These are phyloP conservation scores for Dothideomycetes sp. DNA, from an alignment of 2,329 filamentous ascomycete species.

Conservation along the genomic window DNA sequence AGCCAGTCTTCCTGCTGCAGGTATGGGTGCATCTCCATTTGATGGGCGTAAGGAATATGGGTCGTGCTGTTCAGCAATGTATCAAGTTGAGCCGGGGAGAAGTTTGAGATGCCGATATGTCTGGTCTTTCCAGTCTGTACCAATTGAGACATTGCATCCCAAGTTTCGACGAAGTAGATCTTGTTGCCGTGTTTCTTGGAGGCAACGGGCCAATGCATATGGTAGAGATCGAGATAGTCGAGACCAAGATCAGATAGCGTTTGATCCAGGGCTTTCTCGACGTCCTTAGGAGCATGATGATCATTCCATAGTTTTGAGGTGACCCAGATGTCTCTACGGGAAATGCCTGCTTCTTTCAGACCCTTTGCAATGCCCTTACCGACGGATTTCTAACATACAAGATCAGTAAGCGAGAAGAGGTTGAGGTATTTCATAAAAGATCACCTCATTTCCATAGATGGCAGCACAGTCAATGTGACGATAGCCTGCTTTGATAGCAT, in stretches of 20 bases:
- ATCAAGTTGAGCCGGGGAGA: constrained; percentile 44
- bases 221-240: constrained; percentile 36
- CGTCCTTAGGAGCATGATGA: constrained; percentile 24
- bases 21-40: constrained; percentile 75
- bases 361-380: constrained; percentile 34
- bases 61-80: constrained; percentile 48
- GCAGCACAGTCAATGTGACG: constrained; percentile 44
- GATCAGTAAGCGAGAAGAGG: no score
- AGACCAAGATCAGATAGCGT: constrained; percentile 32
- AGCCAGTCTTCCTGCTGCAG: constrained; percentile 46
- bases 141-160: constrained; percentile 57
- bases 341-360: constrained; percentile 24
- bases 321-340: constrained; percentile 30
- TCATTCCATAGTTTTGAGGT: constrained; percentile 33
- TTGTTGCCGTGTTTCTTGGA: constrained; percentile 15
- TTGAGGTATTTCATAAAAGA: not conserved
- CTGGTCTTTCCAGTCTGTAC: constrained; percentile 51
- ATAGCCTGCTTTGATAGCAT: constrained; percentile 41
- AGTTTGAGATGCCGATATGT: constrained; percentile 74
- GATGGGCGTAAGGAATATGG: constrained; percentile 60
- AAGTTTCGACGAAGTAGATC: constrained; percentile 41
- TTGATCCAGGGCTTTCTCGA: constrained; percentile 26
- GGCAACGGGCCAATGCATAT: constrained; percentile 37
- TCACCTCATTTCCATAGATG: constrained; percentile 34
- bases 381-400: constrained; percentile 25